Percentiles rank a stretch among this genome's conserved stretches.
Conservation (phyloP, 176 grass and related monocot species). For the Lolium rigidum region DNA sequence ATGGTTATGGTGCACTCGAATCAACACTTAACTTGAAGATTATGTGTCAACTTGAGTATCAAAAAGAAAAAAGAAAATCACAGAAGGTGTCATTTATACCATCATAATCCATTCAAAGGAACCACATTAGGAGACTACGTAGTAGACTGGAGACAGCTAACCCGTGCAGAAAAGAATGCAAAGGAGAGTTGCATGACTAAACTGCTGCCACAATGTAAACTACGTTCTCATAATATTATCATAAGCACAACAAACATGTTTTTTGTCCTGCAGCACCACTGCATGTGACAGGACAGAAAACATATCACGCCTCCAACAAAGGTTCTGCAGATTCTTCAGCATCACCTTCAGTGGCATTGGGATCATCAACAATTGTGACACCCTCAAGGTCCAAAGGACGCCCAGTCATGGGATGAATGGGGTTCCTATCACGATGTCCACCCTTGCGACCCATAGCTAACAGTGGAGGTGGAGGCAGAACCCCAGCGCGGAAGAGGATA, state of each 20-base stretch:
- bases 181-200: slow-evolving; percentile 11
- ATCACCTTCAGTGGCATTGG: no score
- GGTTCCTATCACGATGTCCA: no score
- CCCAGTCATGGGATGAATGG: no score
- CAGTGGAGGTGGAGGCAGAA: no score
- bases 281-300: slow-evolving; percentile 28
- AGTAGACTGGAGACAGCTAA: not conserved
- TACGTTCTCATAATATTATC: slow-evolving; percentile 19
- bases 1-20: not conserved
- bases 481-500: no score
- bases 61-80: not conserved
- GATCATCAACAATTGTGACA: no score
- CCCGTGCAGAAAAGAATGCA: not conserved
- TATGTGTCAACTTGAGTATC: not conserved
- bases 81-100: not conserved
- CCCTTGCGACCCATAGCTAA: no score
- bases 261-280: slow-evolving; percentile 28
- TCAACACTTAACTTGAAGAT: not conserved
- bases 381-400: no score
- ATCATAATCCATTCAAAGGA: not conserved
- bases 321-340: slow-evolving; percentile 29
- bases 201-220: slow-evolving; percentile 23
- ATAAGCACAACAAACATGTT: slow-evolving; percentile 40
- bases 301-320: slow-evolving; percentile 9
- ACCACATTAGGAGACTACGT: not conserved